Base-by-base conservation (phyloP, 1,139 yeast species). In the Yamadazyma atlantica region DNA sequence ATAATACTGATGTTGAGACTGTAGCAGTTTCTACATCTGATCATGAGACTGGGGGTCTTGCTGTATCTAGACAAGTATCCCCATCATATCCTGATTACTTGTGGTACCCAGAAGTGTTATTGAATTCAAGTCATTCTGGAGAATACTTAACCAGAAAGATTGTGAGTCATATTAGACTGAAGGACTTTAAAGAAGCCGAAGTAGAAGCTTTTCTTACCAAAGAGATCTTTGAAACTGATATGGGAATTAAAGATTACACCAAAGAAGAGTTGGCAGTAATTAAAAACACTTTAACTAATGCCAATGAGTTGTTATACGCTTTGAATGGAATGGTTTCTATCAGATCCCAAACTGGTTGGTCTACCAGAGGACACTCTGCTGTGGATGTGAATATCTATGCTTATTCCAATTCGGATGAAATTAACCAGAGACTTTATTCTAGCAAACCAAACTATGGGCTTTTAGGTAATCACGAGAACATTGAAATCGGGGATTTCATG, bases 21-120 rank as follows among this genome's bases (percentile, higher is more conserved):
- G 70, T 84, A 34, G 74, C 86, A 27, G 65, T 88, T 32, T 78
- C 89, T 18, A 86, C 95, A 3, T 82, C 92, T 18, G 96, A 88
- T 57, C 96, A 88, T 61, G 96, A 88, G 58, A 88, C 96, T 29
- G 96, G 96, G 45, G 96, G 96, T 2, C 68, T 88, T 49, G 69
- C 66, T 19, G 73, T 85, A 34, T 87, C 94, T 1, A 77, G 87
- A 63, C 96, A 88, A 64, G 63, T 84, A 17, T 58, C 80, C 7
- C 62, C 70, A 23, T 56, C 58, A 2, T 64, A 64, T 38, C 62
- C 62, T 4, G 53, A 49, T 24, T 49, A 49, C 33, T 52, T 78
- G 38, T 87, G 96, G 96, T 75, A 73, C 50, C 96, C 96, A 4
- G 77, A 80, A 49, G 85, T 76, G 12, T 68, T 88, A 39, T 58